Conservation (phyloP, 83 land plant species). For the Picea abies region DNA sequence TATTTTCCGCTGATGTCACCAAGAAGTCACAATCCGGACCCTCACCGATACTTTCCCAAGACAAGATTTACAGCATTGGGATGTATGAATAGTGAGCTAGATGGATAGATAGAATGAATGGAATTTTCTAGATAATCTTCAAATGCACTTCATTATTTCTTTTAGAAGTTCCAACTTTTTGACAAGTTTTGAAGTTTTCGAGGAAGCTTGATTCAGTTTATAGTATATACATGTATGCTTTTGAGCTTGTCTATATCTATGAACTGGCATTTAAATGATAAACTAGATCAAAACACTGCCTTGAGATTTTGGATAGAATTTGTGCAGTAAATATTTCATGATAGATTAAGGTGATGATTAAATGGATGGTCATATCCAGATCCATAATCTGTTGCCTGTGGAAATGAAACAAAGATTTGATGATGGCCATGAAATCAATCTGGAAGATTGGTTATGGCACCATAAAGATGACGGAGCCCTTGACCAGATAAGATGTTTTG, state of each 20-base stretch:
- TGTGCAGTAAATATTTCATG: neutral
- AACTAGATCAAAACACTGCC: neutral
- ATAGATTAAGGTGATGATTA: neutral
- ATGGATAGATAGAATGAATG: neutral
- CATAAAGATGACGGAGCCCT: neutral
- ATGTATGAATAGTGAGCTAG: no score
- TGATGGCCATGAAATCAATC: slow-evolving; percentile 13
- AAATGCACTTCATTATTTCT: neutral
- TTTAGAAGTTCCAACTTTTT: neutral
- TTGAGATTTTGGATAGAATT: neutral
- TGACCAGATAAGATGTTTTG: neutral
- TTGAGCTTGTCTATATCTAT: neutral
- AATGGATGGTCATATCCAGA: slow-evolving; percentile 14
- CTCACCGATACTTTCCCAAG: no score
- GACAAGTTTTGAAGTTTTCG: neutral
- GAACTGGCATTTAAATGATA: neutral
- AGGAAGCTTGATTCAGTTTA: no score
- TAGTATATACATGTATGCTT: neutral
- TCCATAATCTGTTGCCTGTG: neutral
- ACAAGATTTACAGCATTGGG: no score
- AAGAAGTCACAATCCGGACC: no score
- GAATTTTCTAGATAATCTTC: neutral
- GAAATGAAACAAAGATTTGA: slow-evolving; percentile 16
- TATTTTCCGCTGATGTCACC: no score
- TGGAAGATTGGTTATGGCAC: slow-evolving; percentile 20